Conservation (phyloP, 352 stramenopile genomes). For the Phytophthora capsici region DNA sequence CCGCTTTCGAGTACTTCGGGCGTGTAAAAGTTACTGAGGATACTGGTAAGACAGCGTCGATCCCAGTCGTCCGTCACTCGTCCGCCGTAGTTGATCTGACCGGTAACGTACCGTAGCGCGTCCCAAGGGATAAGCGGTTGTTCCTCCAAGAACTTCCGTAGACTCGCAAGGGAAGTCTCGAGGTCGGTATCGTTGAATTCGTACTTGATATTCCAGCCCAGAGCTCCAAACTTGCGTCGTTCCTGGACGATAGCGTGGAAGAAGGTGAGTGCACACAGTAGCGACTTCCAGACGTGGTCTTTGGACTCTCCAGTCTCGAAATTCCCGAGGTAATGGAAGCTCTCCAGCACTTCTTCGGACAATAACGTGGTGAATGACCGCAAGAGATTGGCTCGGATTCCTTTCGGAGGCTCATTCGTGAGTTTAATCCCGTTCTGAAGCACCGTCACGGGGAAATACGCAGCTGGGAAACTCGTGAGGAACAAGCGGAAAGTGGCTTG, state of each 20-base stretch:
- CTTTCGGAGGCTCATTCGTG: slow-evolving; percentile 93
- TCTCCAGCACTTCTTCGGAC: slow-evolving; percentile 72
- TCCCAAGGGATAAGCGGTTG: slow-evolving; percentile 93
- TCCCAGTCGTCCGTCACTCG: slow-evolving; percentile 97
- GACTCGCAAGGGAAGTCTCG: slow-evolving; percentile 91
- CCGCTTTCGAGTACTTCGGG: slow-evolving; percentile 67
- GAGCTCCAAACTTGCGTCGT: slow-evolving; percentile 92
- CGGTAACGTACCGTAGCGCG: slow-evolving; percentile 93
- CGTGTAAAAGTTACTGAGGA: slow-evolving; percentile 93
- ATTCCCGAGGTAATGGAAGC: slow-evolving; percentile 53
- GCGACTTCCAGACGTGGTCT: slow-evolving; percentile 85
- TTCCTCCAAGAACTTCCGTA: slow-evolving; percentile 93
- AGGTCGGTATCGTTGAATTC: slow-evolving; percentile 97
- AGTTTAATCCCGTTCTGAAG: slow-evolving; percentile 95
- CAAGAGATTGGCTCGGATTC: slow-evolving; percentile 89
- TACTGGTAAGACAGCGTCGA: slow-evolving; percentile 91
- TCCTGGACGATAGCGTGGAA: slow-evolving; percentile 96
- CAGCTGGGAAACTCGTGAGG: slow-evolving; percentile 91
- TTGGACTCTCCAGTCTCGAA: slow-evolving; percentile 77
- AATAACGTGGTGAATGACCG: slow-evolving; percentile 91
- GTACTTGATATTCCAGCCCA: slow-evolving; percentile 97
- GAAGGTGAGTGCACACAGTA: slow-evolving; percentile 91
- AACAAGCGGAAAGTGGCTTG: slow-evolving; percentile 90
- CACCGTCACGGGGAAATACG: slow-evolving; percentile 93
- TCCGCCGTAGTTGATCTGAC: slow-evolving; percentile 96